Evolutionary conservation across 306 rosid genomes (phyloP).

Genomic region (Glycine soja): DNA sequence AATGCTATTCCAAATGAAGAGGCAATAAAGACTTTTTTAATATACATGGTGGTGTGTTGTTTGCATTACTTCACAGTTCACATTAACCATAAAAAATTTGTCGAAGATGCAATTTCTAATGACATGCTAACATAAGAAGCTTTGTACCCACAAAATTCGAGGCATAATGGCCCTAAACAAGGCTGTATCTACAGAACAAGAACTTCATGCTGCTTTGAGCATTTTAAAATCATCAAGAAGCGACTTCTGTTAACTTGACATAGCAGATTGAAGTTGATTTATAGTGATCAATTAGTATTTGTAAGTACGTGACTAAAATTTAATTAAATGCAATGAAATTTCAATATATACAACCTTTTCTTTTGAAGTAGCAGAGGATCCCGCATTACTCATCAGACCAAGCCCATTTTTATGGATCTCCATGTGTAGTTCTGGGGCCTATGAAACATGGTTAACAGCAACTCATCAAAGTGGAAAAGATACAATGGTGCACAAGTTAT

Average conservation of each 20-base stretch:
- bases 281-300: conserved; percentile 8
- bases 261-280: conserved; percentile 21
- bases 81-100: neutral
- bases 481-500: conserved; percentile 9
- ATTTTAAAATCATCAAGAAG: conserved; percentile 18
- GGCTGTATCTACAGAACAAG: conserved; percentile 32
- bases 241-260: conserved; percentile 22
- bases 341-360: conserved; percentile 57
- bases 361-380: conserved; percentile 59
- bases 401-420: conserved; percentile 73
- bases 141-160: neutral
- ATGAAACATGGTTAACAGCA: conserved; percentile 17
- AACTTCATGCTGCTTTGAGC: conserved; percentile 21
- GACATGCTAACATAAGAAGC: neutral
- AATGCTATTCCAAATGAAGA: too few species aligned
- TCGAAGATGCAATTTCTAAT: conserved; percentile 14
- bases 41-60: neutral
- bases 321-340: conserved; percentile 23
- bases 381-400: conserved; percentile 62
- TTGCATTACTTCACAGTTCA: neutral
- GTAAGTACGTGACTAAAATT: conserved; percentile 22
- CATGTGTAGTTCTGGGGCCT: conserved; percentile 82
- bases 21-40: neutral
- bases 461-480: conserved; percentile 38
- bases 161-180: conserved; percentile 1